Evolutionary conservation across 148 eudicot species (phyloP).

Genomic region (Persicaria tinctoria): DNA sequence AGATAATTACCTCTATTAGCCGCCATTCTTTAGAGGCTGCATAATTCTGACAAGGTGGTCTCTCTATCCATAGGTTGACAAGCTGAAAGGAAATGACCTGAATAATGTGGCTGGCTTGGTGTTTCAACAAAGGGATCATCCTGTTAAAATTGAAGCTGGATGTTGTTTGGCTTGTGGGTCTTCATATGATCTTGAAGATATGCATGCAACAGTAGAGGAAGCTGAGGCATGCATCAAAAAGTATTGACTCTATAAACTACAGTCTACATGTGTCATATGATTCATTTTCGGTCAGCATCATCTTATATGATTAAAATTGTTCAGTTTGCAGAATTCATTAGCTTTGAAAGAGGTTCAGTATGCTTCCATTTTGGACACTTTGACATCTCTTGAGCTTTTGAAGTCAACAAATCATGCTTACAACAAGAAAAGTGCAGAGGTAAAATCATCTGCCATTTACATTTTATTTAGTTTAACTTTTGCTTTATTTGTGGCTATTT

Average conservation of each 20-base stretch:
- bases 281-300: neutral
- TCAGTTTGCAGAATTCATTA: conserved; percentile 51
- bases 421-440: conserved; percentile 88
- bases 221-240: conserved; percentile 36
- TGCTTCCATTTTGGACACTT: conserved; percentile 36
- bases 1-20: neutral
- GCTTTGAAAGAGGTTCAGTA: conserved; percentile 26
- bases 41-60: neutral
- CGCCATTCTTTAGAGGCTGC: neutral
- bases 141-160: conserved; percentile 35
- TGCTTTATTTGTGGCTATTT: neutral
- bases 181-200: conserved; percentile 37
- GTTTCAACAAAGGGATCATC: conserved; percentile 23
- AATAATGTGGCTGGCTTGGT: conserved; percentile 39
- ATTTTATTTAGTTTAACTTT: neutral
- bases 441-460: conserved; percentile 10
- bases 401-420: conserved; percentile 51
- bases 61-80: conserved; percentile 29
- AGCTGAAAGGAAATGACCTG: conserved; percentile 27
- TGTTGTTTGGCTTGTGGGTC: conserved; percentile 70
- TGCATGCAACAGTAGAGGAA: conserved; percentile 27
- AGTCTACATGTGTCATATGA: neutral
- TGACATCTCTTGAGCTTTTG: conserved; percentile 41
- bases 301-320: conserved; percentile 13
- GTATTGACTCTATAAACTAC: conserved; percentile 25